A percentile compares a stretch with the other conserved stretches of the same genome.
Conservation (phyloP, 805 yeast genomes). For the Saccharomyces eubayanus region DNA sequence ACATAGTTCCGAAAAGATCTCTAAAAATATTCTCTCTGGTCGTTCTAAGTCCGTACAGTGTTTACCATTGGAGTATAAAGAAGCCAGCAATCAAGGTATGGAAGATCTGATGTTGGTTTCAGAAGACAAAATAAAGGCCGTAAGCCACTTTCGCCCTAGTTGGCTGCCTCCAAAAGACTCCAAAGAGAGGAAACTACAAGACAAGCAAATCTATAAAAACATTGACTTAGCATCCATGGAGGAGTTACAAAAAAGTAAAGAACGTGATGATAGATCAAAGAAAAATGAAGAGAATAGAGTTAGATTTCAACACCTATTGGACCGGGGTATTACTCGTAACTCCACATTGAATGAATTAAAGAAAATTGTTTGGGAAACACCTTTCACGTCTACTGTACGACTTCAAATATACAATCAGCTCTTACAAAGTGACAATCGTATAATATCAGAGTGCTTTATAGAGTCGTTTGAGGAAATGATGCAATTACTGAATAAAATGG, state of each 20-base stretch:
- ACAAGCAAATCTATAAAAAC: constrained; percentile 40
- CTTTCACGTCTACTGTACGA: constrained; percentile 14
- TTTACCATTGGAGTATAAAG: constrained; percentile 32
- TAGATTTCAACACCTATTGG: constrained; percentile 20
- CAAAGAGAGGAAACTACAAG: constrained; percentile 46
- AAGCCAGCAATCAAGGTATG: constrained; percentile 33
- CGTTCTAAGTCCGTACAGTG: constrained; percentile 28
- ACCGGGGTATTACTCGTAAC: constrained; percentile 28
- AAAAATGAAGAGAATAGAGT: constrained; percentile 24
- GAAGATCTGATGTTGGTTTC: constrained; percentile 56
- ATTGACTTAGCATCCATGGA: constrained; percentile 26
- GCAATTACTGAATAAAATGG: constrained; percentile 23
- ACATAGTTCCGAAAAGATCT: constrained; percentile 27
- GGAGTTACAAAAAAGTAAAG: constrained; percentile 23
- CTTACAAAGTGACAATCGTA: constrained; percentile 15
- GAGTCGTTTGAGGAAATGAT: constrained; percentile 35
- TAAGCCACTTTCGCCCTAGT: constrained; percentile 56
- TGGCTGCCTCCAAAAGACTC: constrained; percentile 60
- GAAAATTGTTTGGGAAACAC: constrained; percentile 24
- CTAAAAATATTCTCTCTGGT: constrained; percentile 29
- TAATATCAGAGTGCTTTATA: constrained; percentile 18
- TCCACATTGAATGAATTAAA: constrained; percentile 17
- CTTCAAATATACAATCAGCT: constrained; percentile 13
- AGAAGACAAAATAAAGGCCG: constrained; percentile 43
- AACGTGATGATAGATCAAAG: constrained; percentile 19